Base-by-base conservation (phyloP, 1,139 yeast species). In the Candida gigantensis region DNA sequence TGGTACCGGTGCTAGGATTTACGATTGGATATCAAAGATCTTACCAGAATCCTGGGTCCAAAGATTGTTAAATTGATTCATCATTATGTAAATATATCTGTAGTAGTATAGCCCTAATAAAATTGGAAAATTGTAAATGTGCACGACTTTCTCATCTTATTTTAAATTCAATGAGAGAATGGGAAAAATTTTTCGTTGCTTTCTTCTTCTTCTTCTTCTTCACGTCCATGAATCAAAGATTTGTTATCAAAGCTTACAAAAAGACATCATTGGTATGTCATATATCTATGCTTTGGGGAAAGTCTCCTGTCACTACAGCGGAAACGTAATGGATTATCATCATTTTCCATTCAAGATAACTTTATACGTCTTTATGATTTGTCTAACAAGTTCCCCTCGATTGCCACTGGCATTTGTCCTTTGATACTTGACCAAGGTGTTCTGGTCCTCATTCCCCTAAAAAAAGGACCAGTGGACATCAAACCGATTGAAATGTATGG, bases 271-370 rank as follows among this genome's bases (percentile, higher is more conserved):
- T 46, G 43, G n/a, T 24, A 19, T 34, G 51, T 52, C 58, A 49
- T 17, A 13, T 16, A 30, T 13, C 9, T 39, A 59, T 59, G 88
- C 89, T 83, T 84, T 78, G 92, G 94, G 94, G 92, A 84, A 84
- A 84, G 94, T 84, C 94, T 84, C 92, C 94, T 83, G 89, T 87
- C 89, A 62, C 51, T 58, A 52, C 68, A 60, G 81, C 79, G 82
- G 82, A 75, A 77, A 77, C 82, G 80, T 63, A 62, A 58, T 68
- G 72, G 58, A 55, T 24, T 43, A 35, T 60, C 60, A 57, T 56
- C 55, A 48, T 53, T 55, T 54, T 66, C 60, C 57, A 12, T 25
- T 15, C 28, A 25, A 25, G 10, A 12, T 25, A n/a, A n/a, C n/a
- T n/a, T n/a, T 18, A 7, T 6, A 18, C 5, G 19, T 18, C 19